Evolutionary conservation across 192 early-diverging fungal genomes (phyloP).

Genomic region (Backusella circina): DNA sequence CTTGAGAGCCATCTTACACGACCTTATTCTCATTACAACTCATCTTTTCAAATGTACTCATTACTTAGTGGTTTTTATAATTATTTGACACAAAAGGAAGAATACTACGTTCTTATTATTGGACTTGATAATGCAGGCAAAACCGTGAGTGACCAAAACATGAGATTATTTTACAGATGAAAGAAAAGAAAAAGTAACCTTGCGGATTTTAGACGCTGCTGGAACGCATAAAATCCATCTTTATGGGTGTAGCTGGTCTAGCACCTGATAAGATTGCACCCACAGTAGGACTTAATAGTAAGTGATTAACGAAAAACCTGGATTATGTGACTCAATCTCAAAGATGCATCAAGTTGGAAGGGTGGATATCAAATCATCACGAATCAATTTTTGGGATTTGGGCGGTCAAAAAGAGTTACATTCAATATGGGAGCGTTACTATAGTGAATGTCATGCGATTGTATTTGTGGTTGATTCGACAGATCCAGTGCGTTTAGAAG

Average conservation of each 20-base stretch:
- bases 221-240: conserved; percentile 85
- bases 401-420: conserved; percentile 89
- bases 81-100: conserved; percentile 84
- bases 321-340: not conserved
- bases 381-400: conserved; percentile 93
- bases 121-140: conserved; percentile 98
- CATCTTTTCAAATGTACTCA: conserved; percentile 73
- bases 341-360: conserved; percentile 60
- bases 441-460: conserved; percentile 87
- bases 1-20: not conserved
- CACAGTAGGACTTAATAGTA: conserved; percentile 93
- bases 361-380: conserved; percentile 61
- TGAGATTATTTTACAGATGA: not conserved
- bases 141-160: conserved; percentile 44
- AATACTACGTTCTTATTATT: conserved; percentile 91
- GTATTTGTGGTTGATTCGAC: conserved; percentile 92
- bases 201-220: conserved; percentile 72
- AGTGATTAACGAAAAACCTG: conserved; percentile 16
- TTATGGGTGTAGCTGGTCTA: conserved; percentile 67
- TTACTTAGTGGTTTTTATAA: conserved; percentile 87
- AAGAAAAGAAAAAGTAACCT: not conserved
- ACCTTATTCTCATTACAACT: not conserved
- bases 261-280: conserved; percentile 76
- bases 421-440: conserved; percentile 92
- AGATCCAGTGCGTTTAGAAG: conserved; percentile 76